A percentile compares a stretch with the other conserved stretches of the same genome.
Conservation (phyloP, 768 basidiomycete species). For the Collybiopsis luxurians region DNA sequence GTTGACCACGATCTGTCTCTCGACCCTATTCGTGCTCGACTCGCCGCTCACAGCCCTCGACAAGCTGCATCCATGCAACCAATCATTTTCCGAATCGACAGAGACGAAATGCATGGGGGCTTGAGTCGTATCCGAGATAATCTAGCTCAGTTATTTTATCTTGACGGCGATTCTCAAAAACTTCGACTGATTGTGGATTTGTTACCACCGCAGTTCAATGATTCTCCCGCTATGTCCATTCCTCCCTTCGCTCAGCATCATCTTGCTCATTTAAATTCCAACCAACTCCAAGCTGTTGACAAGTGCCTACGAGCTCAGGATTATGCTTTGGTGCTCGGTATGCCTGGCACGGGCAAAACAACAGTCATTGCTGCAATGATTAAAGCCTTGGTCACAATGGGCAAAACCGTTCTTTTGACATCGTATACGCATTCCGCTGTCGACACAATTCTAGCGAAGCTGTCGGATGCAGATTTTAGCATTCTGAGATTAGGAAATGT, state of each 20-base stretch:
- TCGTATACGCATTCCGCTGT: slow-evolving; percentile 99
- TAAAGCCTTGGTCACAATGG: slow-evolving; percentile 68
- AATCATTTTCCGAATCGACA: slow-evolving; percentile 83
- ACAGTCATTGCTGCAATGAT: slow-evolving; percentile 92
- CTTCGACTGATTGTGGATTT: slow-evolving; percentile 84
- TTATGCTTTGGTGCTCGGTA: slow-evolving; percentile 91
- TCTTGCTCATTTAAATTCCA: slow-evolving; percentile 55
- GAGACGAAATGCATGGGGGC: slow-evolving; percentile 85
- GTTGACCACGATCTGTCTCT: slow-evolving; percentile 77
- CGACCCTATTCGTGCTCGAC: slow-evolving; percentile 41
- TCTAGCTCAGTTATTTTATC: slow-evolving; percentile 85
- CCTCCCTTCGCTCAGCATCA: slow-evolving; percentile 21
- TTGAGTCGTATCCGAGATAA: slow-evolving; percentile 90
- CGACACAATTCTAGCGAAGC: slow-evolving; percentile 90
- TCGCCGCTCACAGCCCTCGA: slow-evolving; percentile 19
- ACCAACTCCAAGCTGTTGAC: slow-evolving; percentile 69
- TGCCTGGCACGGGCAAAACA: slow-evolving; percentile 99
- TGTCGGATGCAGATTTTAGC: slow-evolving; percentile 61
- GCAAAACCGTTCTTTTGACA: slow-evolving; percentile 85
- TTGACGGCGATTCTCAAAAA: slow-evolving; percentile 64
- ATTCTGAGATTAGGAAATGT: slow-evolving; percentile 86
- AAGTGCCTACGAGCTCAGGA: slow-evolving; percentile 80
- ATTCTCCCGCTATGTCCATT: slow-evolving; percentile 16
- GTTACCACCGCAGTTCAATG: slow-evolving; percentile 59
- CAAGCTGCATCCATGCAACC: slow-evolving; percentile 9